Percentiles rank a stretch among this genome's conserved stretches.
phyloP scores from a whole-genome alignment of 768 basidiomycete genomes.

The Hygrophoropsis aurantiaca region DNA sequence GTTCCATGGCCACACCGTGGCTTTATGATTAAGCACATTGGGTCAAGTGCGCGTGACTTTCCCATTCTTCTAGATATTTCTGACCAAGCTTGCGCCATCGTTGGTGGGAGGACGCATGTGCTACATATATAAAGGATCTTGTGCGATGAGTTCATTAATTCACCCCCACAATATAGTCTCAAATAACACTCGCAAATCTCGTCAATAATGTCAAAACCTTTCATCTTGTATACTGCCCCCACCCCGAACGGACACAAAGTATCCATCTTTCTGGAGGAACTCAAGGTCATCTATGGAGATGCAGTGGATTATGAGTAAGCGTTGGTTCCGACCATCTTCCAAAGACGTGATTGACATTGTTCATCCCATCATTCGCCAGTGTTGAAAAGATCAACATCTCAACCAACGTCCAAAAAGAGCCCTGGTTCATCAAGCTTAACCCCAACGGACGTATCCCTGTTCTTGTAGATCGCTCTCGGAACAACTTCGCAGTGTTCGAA shows the following conservation, averaged over 20 bases:
- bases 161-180: too few relatives aligned
- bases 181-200: too few relatives aligned
- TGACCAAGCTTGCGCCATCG: too few relatives aligned
- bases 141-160: too few relatives aligned
- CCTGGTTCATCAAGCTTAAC: slow-evolving; percentile 75
- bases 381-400: slow-evolving; percentile 54
- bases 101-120: too few relatives aligned
- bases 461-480: slow-evolving; percentile 58
- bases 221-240: slow-evolving; percentile 35
- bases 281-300: slow-evolving; percentile 51
- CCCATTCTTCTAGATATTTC: too few relatives aligned
- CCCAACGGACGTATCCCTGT: slow-evolving; percentile 75
- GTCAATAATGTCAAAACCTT: slow-evolving; percentile 19
- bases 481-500: slow-evolving; percentile 72
- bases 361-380: slow-evolving; percentile 29
- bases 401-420: slow-evolving; percentile 76
- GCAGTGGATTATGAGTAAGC: slow-evolving; percentile 51
- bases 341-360: neutral
- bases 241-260: slow-evolving; percentile 61
- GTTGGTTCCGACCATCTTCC: neutral
- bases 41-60: too few relatives aligned
- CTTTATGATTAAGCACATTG: too few relatives aligned
- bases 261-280: slow-evolving; percentile 62
- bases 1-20: too few relatives aligned
- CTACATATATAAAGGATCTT: too few relatives aligned